Evolutionary conservation across 129 eudicot species (phyloP).

Genomic region (Oenanthe sinensis): DNA sequence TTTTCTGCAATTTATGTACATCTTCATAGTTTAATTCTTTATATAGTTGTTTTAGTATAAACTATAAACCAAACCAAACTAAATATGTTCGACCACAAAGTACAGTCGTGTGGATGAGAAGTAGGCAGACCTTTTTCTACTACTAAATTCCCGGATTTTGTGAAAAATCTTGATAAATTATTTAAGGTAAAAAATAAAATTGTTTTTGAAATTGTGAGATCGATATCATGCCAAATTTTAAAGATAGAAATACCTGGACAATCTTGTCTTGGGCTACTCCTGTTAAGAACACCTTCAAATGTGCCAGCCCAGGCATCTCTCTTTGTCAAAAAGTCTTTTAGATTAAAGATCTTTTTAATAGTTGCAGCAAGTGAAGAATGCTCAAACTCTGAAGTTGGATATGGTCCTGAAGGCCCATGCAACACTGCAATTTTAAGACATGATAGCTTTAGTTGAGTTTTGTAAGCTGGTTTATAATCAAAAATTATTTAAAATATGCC

Average conservation of each 20-base stretch:
- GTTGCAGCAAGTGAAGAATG: slow-evolving; percentile 60
- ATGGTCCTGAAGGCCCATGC: slow-evolving; percentile 54
- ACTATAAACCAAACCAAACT: no score
- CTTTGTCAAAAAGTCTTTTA: slow-evolving; percentile 44
- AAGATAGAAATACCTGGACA: slow-evolving; percentile 35
- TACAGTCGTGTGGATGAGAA: no score
- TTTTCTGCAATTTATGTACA: slow-evolving; percentile 28
- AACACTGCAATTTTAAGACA: slow-evolving; percentile 22
- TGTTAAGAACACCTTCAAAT: slow-evolving; percentile 34
- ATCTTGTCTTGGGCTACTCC: slow-evolving; percentile 39
- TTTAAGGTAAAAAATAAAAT: neutral
- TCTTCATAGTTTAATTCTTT: neutral
- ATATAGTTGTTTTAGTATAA: no score
- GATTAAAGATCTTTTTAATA: slow-evolving; percentile 43
- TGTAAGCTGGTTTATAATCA: neutral
- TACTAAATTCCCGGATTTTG: neutral
- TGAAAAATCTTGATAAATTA: neutral
- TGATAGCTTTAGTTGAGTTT: neutral
- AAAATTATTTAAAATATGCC: no score
- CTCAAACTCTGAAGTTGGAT: slow-evolving; percentile 46
- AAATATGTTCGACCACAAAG: no score
- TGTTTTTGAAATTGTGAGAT: neutral
- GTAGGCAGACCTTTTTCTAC: no score
- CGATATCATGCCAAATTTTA: no score
- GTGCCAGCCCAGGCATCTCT: slow-evolving; percentile 70